Evolutionary conservation across 208 protist species (phyloP).

Genomic region (Wallacemonas sp.): DNA sequence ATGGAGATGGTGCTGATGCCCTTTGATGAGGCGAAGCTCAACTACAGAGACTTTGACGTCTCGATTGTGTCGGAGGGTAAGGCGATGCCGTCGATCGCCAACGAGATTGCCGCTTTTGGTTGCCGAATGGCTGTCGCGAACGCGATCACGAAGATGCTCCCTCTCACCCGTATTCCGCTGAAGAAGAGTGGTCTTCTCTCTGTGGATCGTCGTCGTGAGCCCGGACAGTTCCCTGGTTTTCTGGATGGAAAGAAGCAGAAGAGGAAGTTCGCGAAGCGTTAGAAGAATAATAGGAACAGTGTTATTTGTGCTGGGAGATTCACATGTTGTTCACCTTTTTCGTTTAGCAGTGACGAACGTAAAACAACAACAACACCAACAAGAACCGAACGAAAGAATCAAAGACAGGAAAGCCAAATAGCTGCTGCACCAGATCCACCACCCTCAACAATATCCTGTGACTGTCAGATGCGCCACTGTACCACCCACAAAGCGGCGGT

Average conservation of each 20-base stretch:
- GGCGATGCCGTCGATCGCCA: slow-evolving; percentile 80
- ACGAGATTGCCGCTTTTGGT: slow-evolving; percentile 84
- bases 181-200: slow-evolving; percentile 90
- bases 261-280: slow-evolving; percentile 87
- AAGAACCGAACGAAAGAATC: slow-evolving; percentile 1
- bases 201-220: slow-evolving; percentile 77
- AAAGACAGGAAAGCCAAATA: no score
- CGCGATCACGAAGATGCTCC: slow-evolving; percentile 81
- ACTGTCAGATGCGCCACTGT: no score
- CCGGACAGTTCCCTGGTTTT: slow-evolving; percentile 84
- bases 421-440: no score
- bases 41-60: slow-evolving; percentile 87
- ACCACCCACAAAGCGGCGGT: no score
- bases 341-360: slow-evolving; percentile 2
- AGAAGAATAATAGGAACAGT: slow-evolving; percentile 25
- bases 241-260: slow-evolving; percentile 86
- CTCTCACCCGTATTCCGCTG: slow-evolving; percentile 81
- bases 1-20: slow-evolving; percentile 91
- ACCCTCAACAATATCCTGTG: no score
- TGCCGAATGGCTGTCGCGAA: slow-evolving; percentile 86
- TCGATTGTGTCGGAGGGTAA: slow-evolving; percentile 83
- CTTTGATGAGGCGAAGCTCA: slow-evolving; percentile 86
- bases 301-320: slow-evolving; percentile 13
- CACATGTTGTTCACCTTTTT: slow-evolving; percentile 17
- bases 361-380: not conserved